Base-by-base conservation (phyloP, 1,139 yeast species). In the Diutina scorzettiae region DNA sequence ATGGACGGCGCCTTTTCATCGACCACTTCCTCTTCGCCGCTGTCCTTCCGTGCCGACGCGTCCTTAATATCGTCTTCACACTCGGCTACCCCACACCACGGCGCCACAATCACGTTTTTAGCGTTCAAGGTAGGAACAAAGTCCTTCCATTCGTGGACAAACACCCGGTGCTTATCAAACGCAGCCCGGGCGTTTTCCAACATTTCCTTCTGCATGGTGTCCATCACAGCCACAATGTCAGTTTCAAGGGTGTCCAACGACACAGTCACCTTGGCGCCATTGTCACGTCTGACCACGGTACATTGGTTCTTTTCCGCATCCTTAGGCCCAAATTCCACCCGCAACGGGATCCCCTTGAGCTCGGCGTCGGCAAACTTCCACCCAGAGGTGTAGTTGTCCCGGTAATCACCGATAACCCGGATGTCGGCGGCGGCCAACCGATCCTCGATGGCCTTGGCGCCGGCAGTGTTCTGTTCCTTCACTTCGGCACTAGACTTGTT, bases 331-430 rank as follows among this genome's bases (percentile, higher is more conserved):
- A 83, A 76, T 68, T 93, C 99, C 42, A 91, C 59, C 64, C 98
- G 84, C 50, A 91, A 67, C 51, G 98, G 97, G 46, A 81, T 73
- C 71, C 99, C 99, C 71, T 84, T 86, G 60, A 93, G 78, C 69
- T 93, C 99, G 75, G 95, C 83, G 60, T 93, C 95, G 46, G 96
- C 83, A 65, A 89, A 93, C 66, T 91, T 93, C 97, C 97, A 93
- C 50, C 98, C 98, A 51, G 98, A 95, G 44, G 96, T 81, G 68
- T 93, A 91, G 67, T 81, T 85, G 53, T 82, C 95, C 64, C 96
- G 80, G 70, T 79, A 81, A 63, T 93, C 99, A 55, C 91, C 82
- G 45, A 72, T 66, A 37, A 75, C 89, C 62, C 96, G 81, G 45
- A 91, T 66, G 43, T 76, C 83, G 39, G 73, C 69, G 37, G 62